phyloP scores from a whole-genome alignment of 2,329 filamentous ascomycete genomes.

The Drechslerella dactyloides region DNA sequence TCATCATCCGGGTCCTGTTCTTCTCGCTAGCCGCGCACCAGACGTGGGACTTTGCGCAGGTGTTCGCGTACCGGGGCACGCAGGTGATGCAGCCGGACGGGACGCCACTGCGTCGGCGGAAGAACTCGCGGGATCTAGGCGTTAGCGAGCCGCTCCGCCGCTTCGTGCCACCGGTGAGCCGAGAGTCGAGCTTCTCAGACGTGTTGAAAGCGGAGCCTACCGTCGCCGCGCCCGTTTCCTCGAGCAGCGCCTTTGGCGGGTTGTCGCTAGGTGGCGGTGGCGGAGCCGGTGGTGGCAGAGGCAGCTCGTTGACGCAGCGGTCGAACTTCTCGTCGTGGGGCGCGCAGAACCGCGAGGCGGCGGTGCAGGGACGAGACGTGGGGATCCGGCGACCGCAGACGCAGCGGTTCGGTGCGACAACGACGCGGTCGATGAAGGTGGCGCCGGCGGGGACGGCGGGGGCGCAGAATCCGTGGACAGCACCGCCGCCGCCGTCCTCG shows the following conservation, averaged over 20 bases:
- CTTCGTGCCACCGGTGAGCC: slow-evolving; percentile 17
- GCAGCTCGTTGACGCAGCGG: slow-evolving; percentile 13
- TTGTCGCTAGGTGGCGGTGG: slow-evolving; percentile 29
- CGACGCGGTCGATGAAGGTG: slow-evolving; percentile 44
- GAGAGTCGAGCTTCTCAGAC: slow-evolving; percentile 6
- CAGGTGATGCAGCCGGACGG: slow-evolving; percentile 13
- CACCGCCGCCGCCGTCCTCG: slow-evolving; percentile 12
- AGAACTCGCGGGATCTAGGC: slow-evolving; percentile 26
- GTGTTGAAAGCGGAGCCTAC: slow-evolving; percentile 12
- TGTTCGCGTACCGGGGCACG: slow-evolving; percentile 25
- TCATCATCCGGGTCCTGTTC: slow-evolving; percentile 30
- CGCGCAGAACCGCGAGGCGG: not conserved
- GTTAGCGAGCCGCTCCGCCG: slow-evolving; percentile 29
- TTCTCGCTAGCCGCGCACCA: slow-evolving; percentile 43
- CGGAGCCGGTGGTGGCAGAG: not conserved
- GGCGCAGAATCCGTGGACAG: slow-evolving; percentile 23
- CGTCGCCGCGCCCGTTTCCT: not conserved
- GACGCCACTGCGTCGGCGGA: slow-evolving; percentile 12
- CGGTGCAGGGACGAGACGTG: slow-evolving; percentile 16
- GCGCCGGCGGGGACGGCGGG: slow-evolving; percentile 25
- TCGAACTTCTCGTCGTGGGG: slow-evolving; percentile 36
- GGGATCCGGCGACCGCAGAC: slow-evolving; percentile 31
- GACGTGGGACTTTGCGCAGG: slow-evolving; percentile 41
- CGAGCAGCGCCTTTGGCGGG: slow-evolving; percentile 29
- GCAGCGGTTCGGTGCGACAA: slow-evolving; percentile 40